Conservation (phyloP, 176 grass and related monocot genomes). For the Eremochloa ophiuroides region DNA sequence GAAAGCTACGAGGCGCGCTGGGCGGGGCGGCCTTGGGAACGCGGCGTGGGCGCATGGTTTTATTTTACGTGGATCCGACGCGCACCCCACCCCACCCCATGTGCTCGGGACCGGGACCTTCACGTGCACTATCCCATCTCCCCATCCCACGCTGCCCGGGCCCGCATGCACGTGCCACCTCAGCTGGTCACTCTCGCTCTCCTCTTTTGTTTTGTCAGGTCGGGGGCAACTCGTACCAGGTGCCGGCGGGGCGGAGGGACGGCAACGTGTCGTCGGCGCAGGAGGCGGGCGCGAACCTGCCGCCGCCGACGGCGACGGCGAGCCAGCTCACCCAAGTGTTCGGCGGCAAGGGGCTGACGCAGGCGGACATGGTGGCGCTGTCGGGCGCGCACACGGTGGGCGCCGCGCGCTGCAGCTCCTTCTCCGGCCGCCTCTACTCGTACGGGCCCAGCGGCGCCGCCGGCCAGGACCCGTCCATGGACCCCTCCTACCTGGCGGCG, state of each 20-base stretch:
- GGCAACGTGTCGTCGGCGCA: conserved; percentile 57
- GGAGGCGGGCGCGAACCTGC: conserved; percentile 56
- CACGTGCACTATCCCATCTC: no score
- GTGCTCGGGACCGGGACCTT: no score
- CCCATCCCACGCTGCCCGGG: no score
- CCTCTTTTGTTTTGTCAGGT: neutral
- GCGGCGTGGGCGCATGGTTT: neutral
- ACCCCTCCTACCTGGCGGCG: conserved; percentile 46
- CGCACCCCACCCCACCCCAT: no score
- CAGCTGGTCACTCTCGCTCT: neutral
- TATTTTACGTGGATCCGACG: conserved; percentile 9
- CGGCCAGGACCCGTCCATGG: conserved; percentile 58
- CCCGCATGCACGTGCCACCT: neutral
- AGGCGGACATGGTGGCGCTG: conserved; percentile 61
- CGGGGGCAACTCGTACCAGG: conserved; percentile 53
- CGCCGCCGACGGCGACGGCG: conserved; percentile 39
- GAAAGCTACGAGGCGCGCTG: neutral
- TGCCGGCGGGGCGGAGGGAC: conserved; percentile 49
- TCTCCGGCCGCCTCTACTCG: conserved; percentile 55
- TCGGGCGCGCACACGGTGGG: conserved; percentile 92
- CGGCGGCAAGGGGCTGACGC: conserved; percentile 44
- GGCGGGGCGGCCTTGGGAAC: neutral
- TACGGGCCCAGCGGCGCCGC: conserved; percentile 24
- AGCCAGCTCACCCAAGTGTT: conserved; percentile 56
- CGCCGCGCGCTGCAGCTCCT: conserved; percentile 67